Evolutionary conservation across 441 rosid genomes (phyloP), one percentile per base, ranked within the genome.

Genomic region (Brassica hybrid): DNA sequence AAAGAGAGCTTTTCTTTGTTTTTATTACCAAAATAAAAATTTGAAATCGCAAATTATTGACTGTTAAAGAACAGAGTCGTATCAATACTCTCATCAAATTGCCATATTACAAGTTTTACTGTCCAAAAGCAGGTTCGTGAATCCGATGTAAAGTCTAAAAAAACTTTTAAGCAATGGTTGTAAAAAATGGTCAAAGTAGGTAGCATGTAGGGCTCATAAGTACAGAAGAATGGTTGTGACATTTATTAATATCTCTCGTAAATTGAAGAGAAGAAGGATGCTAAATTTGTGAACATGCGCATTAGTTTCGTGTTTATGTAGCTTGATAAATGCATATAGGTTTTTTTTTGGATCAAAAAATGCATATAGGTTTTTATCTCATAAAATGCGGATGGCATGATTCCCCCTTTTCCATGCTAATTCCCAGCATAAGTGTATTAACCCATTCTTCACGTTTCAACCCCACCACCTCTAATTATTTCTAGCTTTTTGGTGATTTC

Each of bases 371-470:
- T 48, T 48, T 48, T 48, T 60, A 27, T 19, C 4, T 19, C 23
- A n/a, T 32, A 14, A 30, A 50, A 59, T 16, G 68, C 2, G 36
- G 23, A 13, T 13, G 69, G 34, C 57, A 76, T 21, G 38, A 36
- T 34, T 69, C 45, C 23, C 48, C 34, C 65, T 36, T 69, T 70
- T 76, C 70, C 65, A 50, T 69, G 58, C 67, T 66, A 66, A 54
- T 72, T 59, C 68, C 56, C 54, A 14, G 58, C 8, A 10, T 43
- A n/a, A 16, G n/a, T 18, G 73, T 32, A 1, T n/a, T 7, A 69
- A 34, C 76, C 66, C 76, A 56, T 27, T 27, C 67, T 41, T 65
- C 36, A 64, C 61, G 71, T 64, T 41, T 65, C 69, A 18, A 13
- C 52, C 72, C 60, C 73, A 70, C 71, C 58, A 54, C 50, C 38